phyloP scores from a whole-genome alignment of 805 yeast genomes.

The Debaryomyces castellii region DNA sequence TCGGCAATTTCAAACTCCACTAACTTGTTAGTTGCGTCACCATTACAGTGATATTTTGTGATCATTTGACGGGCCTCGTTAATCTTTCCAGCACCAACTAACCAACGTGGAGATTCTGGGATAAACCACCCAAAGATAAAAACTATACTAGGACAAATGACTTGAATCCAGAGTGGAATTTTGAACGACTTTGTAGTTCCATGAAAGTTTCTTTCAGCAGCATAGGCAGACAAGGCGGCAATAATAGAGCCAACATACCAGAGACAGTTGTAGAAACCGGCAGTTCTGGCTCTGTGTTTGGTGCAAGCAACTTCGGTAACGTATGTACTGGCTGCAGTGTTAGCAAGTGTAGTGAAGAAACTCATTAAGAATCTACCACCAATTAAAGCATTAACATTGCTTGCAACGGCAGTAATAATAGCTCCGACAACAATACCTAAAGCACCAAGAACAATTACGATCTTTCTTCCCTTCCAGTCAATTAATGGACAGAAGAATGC shows the following conservation, averaged over 20 bases:
- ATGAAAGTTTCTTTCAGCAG: slow-evolving; percentile 37
- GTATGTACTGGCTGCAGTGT: slow-evolving; percentile 43
- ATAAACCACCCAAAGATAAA: slow-evolving; percentile 28
- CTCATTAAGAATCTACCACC: slow-evolving; percentile 47
- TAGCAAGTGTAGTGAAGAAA: slow-evolving; percentile 38
- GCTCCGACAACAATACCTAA: slow-evolving; percentile 25
- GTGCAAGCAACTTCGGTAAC: slow-evolving; percentile 49
- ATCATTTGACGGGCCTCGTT: slow-evolving; percentile 25
- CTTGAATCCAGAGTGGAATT: slow-evolving; percentile 19
- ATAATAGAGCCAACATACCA: slow-evolving; percentile 38
- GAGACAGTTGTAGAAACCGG: slow-evolving; percentile 35
- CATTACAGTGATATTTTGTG: slow-evolving; percentile 10
- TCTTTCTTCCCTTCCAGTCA: slow-evolving; percentile 42
- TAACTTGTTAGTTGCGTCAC: slow-evolving; percentile 18
- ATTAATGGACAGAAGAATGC: slow-evolving; percentile 21
- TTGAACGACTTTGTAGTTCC: slow-evolving; percentile 33
- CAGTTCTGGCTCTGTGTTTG: slow-evolving; percentile 31
- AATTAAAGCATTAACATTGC: slow-evolving; percentile 27
- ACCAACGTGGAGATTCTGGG: slow-evolving; percentile 52
- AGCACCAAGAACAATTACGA: slow-evolving; percentile 21
- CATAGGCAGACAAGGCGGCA: slow-evolving; percentile 29
- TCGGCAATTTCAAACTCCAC: slow-evolving; percentile 37
- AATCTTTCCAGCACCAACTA: slow-evolving; percentile 30
- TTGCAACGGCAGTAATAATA: slow-evolving; percentile 27
- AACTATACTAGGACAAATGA: slow-evolving; percentile 41